Evolutionary conservation across 164 flowering plant species (phyloP).

Genomic region (Magnolia sinica): DNA sequence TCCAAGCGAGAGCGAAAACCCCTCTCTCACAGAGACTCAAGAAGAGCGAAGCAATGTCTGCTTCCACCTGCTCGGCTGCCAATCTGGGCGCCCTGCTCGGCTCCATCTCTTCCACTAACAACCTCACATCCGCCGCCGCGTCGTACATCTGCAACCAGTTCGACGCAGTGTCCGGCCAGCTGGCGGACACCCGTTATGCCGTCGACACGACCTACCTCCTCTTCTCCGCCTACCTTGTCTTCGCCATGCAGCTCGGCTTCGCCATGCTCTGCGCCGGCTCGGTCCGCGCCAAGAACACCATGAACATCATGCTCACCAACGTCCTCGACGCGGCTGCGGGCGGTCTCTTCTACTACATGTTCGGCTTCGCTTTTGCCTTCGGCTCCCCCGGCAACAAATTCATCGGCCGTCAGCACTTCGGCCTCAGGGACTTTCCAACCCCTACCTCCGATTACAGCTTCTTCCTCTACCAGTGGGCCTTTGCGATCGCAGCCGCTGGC

Average conservation of each 20-base stretch:
- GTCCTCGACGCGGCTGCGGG: conserved; percentile 51
- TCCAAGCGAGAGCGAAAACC: not conserved
- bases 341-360: conserved; percentile 42
- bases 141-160: conserved; percentile 36
- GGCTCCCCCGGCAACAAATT: conserved; percentile 35
- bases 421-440: conserved; percentile 39
- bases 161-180: conserved; percentile 6
- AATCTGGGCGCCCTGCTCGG: conserved; percentile 29
- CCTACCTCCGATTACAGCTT: conserved; percentile 34
- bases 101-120: not conserved
- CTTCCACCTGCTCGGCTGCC: conserved; percentile 25
- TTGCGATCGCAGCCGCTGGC: conserved; percentile 87
- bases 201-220: conserved; percentile 40
- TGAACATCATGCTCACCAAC: conserved; percentile 54
- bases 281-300: conserved; percentile 50
- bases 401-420: conserved; percentile 54
- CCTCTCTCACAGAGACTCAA: not conserved
- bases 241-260: conserved; percentile 51
- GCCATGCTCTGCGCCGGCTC: conserved; percentile 61
- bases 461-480: conserved; percentile 77
- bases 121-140: conserved; percentile 26
- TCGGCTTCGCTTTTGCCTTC: conserved; percentile 46
- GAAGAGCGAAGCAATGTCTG: conserved; percentile 16
- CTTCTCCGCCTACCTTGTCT: conserved; percentile 53
- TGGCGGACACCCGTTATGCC: conserved; percentile 27